Base-by-base conservation (phyloP, 2,329 filamentous ascomycete species). In the Fonsecaea monophora region DNA sequence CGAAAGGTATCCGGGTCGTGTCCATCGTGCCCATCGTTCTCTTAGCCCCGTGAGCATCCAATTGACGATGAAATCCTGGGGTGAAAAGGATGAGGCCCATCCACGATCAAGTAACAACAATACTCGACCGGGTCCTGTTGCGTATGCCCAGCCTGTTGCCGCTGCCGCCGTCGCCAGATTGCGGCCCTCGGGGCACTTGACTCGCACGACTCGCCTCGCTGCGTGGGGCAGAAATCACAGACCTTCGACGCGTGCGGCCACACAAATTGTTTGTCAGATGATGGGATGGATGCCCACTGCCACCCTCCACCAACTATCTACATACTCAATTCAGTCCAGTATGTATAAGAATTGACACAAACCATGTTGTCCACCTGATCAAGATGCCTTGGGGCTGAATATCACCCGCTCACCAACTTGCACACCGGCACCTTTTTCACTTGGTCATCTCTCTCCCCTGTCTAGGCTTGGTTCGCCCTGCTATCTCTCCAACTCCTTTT, bases 361-460 rank as follows among this genome's bases (percentile, higher is more conserved):
- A 50, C 45, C 10, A 7, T 53, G 25, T 61, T 35, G 59, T 40
- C 59, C 60, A 63, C 60, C 60, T 63, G 53, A 63, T 63, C 59
- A 61, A 15, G 45, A 53, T 42, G 48, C 48, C 45, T 40, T 25
- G 48, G 13, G 18, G 18, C 25, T 37, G 53, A 38, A 15, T 35
- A 35, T 32, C 30, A 40, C 40, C 35, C 37, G 12, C 10, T 59
- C 38, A 18, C 40, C 55, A 12, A 15, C 8, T 38, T 58, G 40
- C 40, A 42, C 40, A 54, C 53, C 15, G 18, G 45, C 25, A 50
- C 60, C 32, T 35, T 61, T 38, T 35, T 4, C 18, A 21, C 15
- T 54, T 50, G 15, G 38, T 37, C 45, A 50, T 18, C 6, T 32
- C 6, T 32, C 45, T 42, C 45, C n/a, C 45, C 12, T 25, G 18